phyloP scores from a whole-genome alignment of 2,329 filamentous ascomycete genomes.

The Blumeria graminis region DNA sequence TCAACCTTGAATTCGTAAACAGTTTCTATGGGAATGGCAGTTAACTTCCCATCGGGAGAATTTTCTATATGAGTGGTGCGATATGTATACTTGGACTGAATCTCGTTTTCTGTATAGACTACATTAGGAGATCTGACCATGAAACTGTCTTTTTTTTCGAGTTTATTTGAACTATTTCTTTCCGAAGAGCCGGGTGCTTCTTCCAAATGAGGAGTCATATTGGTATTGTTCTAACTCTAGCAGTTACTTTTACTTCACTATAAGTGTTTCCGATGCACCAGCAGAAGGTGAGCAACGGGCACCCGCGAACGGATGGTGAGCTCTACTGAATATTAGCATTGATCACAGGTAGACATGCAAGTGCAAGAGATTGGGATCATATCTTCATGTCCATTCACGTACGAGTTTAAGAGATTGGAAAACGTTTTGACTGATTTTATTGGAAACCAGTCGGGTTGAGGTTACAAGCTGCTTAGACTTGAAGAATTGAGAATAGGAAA shows the following conservation, averaged over 20 bases:
- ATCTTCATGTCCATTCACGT: conserved; percentile 19
- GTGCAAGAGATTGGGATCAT: not conserved
- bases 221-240: conserved; percentile 14
- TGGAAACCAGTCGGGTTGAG: not conserved
- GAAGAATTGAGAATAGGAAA: too few species aligned
- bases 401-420: conserved; percentile 96
- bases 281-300: conserved; percentile 78
- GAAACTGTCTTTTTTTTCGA: conserved; percentile 40
- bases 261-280: conserved; percentile 50
- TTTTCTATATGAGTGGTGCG: conserved; percentile 68
- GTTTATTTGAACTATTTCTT: conserved; percentile 33
- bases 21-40: conserved; percentile 70
- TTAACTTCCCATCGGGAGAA: conserved; percentile 44
- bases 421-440: conserved; percentile 58
- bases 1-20: conserved; percentile 95
- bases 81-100: conserved; percentile 89
- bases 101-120: conserved; percentile 64
- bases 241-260: conserved; percentile 25
- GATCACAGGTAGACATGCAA: not conserved
- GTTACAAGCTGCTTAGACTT: too few species aligned
- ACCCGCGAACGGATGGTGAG: conserved; percentile 91
- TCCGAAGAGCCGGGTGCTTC: conserved; percentile 29
- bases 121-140: conserved; percentile 83
- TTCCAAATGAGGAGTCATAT: conserved; percentile 86
- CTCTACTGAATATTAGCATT: conserved; percentile 25